Conservation (phyloP, 192 early-diverging fungal species). For the Coemansia sp. region DNA sequence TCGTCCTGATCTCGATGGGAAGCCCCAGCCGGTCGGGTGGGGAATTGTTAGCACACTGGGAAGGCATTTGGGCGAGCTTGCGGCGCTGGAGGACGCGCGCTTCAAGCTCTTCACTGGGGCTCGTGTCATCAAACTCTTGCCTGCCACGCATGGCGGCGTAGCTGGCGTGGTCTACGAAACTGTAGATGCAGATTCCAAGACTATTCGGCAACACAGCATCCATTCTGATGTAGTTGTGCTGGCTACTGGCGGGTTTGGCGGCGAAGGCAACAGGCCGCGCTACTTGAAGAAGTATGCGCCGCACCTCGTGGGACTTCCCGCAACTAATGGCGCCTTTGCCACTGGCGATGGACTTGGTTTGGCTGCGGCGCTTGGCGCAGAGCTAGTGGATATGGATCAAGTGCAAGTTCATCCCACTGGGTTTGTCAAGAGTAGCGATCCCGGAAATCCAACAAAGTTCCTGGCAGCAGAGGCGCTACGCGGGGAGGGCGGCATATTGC, state of each 20-base stretch:
- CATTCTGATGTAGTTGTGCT: slow-evolving; percentile 74
- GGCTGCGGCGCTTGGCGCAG: slow-evolving; percentile 73
- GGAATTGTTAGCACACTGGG: slow-evolving; percentile 92
- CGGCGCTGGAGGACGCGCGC: slow-evolving; percentile 62
- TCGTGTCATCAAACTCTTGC: slow-evolving; percentile 72
- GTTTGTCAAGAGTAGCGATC: slow-evolving; percentile 86
- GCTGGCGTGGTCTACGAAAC: slow-evolving; percentile 79
- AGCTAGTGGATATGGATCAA: slow-evolving; percentile 92
- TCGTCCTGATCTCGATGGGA: slow-evolving; percentile 55
- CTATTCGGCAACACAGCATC: slow-evolving; percentile 55
- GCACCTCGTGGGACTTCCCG: slow-evolving; percentile 69
- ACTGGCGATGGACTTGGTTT: slow-evolving; percentile 96
- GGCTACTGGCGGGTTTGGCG: slow-evolving; percentile 96
- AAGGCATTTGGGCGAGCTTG: slow-evolving; percentile 70
- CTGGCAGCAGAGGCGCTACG: slow-evolving; percentile 95
- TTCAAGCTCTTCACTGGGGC: slow-evolving; percentile 84
- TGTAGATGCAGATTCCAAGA: slow-evolving; percentile 57
- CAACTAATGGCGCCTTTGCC: slow-evolving; percentile 94
- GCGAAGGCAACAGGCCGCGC: slow-evolving; percentile 77
- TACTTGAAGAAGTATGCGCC: slow-evolving; percentile 83
- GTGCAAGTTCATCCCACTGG: slow-evolving; percentile 99
- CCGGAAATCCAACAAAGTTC: slow-evolving; percentile 89
- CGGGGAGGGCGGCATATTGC: slow-evolving; percentile 86
- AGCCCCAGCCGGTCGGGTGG: slow-evolving; percentile 84
- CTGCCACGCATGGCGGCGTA: slow-evolving; percentile 62